A percentile compares a stretch with the other conserved stretches of the same genome.
These are phyloP conservation scores for Boletus subparvulus DNA, from an alignment of 768 basidiomycete genomes.

Conservation along the genomic window DNA sequence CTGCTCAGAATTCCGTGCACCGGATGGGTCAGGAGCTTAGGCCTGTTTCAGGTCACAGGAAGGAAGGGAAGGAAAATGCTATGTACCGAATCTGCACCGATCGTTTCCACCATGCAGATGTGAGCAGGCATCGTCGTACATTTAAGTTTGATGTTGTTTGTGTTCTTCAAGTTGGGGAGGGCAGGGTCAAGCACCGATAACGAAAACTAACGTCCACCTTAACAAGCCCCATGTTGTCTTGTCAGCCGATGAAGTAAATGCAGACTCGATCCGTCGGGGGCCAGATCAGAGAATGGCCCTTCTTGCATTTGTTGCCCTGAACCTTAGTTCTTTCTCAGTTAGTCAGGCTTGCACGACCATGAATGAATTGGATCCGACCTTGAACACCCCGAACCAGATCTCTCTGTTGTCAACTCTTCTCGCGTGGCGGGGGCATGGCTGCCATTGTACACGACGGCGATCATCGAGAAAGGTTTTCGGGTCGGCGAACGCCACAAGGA, in stretches of 20 bases:
- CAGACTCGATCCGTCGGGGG: constrained; percentile 1
- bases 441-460: constrained; percentile 6
- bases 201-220: constrained; percentile 6
- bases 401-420: not conserved
- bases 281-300: not conserved
- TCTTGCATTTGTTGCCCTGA: not conserved
- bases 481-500: constrained; percentile 3
- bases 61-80: not conserved
- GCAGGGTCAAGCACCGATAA: constrained; percentile 4
- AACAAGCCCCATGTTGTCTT: constrained; percentile 4
- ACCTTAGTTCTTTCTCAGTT: not conserved
- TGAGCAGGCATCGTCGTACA: not conserved
- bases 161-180: not conserved
- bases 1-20: not conserved
- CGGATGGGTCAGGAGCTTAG: not conserved
- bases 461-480: constrained; percentile 7
- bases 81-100: not conserved
- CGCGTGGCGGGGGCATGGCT: not conserved
- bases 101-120: not conserved
- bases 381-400: not conserved
- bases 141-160: constrained; percentile 5
- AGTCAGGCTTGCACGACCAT: constrained; percentile 1
- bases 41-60: constrained; percentile 1
- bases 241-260: constrained; percentile 12
- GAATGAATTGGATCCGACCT: not conserved